Evolutionary conservation across 176 grass and related monocot genomes (phyloP).

Genomic region (Paspalum vaginatum): DNA sequence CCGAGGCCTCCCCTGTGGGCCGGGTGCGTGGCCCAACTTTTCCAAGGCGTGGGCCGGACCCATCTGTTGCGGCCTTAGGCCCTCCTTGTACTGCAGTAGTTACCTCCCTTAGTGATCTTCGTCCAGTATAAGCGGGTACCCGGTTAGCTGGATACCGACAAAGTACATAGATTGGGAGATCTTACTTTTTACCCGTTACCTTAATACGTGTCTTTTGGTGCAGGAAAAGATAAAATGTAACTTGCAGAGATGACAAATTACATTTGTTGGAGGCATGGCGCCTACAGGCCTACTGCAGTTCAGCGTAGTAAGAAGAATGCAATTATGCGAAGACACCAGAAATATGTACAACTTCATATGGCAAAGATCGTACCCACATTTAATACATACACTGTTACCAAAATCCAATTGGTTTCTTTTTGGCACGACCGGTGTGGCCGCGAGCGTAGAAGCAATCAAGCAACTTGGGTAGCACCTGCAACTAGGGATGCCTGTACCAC

Average conservation of each 20-base stretch:
- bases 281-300: no score
- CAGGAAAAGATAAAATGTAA: not conserved
- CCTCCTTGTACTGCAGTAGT: no score
- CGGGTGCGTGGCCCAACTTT: no score
- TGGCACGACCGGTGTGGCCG: not conserved
- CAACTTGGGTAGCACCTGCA: not conserved
- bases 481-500: not conserved
- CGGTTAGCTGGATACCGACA: no score
- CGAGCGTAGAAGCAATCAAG: not conserved
- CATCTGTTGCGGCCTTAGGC: no score
- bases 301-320: not conserved
- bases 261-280: not conserved
- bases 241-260: not conserved
- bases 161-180: no score
- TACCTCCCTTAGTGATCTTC: no score
- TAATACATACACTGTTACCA: not conserved
- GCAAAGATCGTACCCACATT: constrained; percentile 14
- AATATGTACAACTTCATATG: constrained; percentile 27
- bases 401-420: constrained; percentile 1
- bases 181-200: no score
- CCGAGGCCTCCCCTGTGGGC: no score
- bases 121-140: no score
- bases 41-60: no score
- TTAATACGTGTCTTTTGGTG: no score
- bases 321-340: not conserved